Percentiles rank a stretch among this genome's conserved stretches.
phyloP scores from a whole-genome alignment of 345 rosid species.

The Salix brachista region DNA sequence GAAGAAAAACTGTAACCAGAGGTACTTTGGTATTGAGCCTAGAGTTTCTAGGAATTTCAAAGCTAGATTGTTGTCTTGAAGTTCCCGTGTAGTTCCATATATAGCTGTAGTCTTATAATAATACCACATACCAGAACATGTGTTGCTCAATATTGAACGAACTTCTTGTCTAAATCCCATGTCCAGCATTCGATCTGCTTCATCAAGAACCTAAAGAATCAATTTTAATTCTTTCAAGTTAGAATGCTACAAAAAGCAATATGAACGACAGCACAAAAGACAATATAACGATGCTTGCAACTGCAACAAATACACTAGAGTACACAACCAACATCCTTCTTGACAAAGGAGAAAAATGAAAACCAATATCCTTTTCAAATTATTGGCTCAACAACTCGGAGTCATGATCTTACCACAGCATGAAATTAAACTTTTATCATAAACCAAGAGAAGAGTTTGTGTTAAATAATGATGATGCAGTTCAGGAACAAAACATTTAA shows the following conservation, averaged over 20 bases:
- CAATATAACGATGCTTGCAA: background rate
- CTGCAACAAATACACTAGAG: background rate
- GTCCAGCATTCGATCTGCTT: constrained; percentile 99
- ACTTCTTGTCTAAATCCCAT: constrained; percentile 96
- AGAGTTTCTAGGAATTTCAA: no score
- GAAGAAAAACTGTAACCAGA: no score
- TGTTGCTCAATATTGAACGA: constrained; percentile 75
- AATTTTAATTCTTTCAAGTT: background rate
- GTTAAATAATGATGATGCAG: no score
- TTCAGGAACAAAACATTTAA: no score
- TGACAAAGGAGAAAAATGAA: no score
- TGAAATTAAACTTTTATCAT: no score
- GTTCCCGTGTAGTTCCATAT: background rate
- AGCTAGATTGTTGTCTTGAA: no score
- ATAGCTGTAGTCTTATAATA: background rate
- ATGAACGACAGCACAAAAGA: background rate
- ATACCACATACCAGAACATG: constrained; percentile 55
- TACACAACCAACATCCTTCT: background rate
- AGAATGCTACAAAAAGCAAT: background rate
- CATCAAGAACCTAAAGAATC: constrained; percentile 77
- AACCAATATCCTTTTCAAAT: no score
- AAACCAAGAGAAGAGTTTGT: no score
- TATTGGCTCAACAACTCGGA: no score
- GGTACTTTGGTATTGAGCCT: no score
- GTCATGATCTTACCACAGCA: no score